phyloP scores from a whole-genome alignment of 2,329 filamentous ascomycete species.

The Didymella lethalis region DNA sequence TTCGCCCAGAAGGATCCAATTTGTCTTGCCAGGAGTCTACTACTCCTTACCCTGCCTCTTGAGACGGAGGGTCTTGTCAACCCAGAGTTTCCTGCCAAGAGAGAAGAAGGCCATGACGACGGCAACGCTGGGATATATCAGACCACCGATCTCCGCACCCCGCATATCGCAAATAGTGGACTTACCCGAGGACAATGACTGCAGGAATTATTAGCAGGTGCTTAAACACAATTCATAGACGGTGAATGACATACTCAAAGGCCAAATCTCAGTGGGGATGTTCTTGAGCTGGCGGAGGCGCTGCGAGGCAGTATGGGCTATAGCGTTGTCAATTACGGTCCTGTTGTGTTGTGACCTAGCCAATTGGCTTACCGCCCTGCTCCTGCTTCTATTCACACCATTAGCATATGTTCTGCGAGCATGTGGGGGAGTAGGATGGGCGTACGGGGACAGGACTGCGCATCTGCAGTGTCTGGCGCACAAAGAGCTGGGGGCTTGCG shows the following conservation, averaged over 20 bases:
- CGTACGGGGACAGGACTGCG: constrained; percentile 74
- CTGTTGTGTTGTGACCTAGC: constrained; percentile 13
- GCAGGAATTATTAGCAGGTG: constrained; percentile 30
- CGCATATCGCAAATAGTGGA: constrained; percentile 15
- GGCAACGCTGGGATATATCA: constrained; percentile 62
- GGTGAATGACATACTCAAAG: constrained; percentile 74
- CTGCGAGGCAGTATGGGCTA: constrained; percentile 97
- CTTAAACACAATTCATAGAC: constrained; percentile 2
- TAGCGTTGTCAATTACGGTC: constrained; percentile 30
- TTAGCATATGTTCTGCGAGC: constrained; percentile 49
- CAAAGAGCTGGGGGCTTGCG: constrained; percentile 46
- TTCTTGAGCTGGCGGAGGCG: constrained; percentile 87
- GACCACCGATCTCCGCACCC: constrained; percentile 31
- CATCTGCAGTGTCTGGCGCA: constrained; percentile 59
- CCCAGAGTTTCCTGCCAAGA: constrained; percentile 78
- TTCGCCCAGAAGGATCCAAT: constrained; percentile 20
- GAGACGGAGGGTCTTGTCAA: constrained; percentile 93
- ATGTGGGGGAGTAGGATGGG: constrained; percentile 32
- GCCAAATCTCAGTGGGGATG: constrained; percentile 92
- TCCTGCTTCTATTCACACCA: constrained; percentile 64
- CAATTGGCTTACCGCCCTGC: constrained; percentile 64
- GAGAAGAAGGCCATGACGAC: constrained; percentile 84
- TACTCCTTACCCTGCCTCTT: constrained; percentile 65
- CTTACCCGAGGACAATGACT: constrained; percentile 89
- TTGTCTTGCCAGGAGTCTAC: constrained; percentile 28